A percentile compares a stretch with the other conserved stretches of the same genome.
phyloP scores from a whole-genome alignment of 2,329 filamentous ascomycete genomes.

The Achaetomium macrosporum region DNA sequence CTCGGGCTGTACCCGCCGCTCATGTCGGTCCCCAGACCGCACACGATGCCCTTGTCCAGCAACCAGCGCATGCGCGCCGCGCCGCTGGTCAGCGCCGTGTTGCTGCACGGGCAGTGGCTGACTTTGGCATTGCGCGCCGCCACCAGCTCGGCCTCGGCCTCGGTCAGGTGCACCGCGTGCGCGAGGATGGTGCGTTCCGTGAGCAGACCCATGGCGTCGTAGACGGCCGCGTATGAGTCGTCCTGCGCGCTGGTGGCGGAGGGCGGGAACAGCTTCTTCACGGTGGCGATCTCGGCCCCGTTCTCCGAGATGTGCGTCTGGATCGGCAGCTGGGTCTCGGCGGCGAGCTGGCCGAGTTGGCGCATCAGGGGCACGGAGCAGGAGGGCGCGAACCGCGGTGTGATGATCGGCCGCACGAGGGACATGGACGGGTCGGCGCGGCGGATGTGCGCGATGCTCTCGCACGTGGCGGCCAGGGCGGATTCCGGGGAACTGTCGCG shows the following conservation, averaged over 20 bases:
- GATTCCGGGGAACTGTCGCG: conserved; percentile 61
- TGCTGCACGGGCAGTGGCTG: conserved; percentile 82
- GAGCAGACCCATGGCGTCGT: conserved; percentile 67
- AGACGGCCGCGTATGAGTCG: conserved; percentile 66
- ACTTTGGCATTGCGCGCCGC: conserved; percentile 58
- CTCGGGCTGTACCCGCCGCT: conserved; percentile 79
- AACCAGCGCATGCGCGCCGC: conserved; percentile 69
- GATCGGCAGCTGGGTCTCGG: conserved; percentile 56
- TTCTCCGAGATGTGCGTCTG: conserved; percentile 95
- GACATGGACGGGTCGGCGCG: conserved; percentile 57
- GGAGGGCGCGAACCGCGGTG: conserved; percentile 61
- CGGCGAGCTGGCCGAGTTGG: conserved; percentile 59
- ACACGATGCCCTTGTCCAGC: conserved; percentile 65
- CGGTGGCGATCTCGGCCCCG: conserved; percentile 63
- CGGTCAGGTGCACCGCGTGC: conserved; percentile 71
- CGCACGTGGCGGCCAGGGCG: conserved; percentile 50
- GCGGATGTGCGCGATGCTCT: conserved; percentile 60
- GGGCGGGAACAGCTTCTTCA: conserved; percentile 62
- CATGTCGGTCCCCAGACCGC: conserved; percentile 88
- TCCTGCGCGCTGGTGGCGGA: conserved; percentile 7
- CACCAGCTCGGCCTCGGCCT: conserved; percentile 61
- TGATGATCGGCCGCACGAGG: conserved; percentile 74
- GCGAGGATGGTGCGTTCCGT: conserved; percentile 72
- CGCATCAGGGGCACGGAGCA: conserved; percentile 57
- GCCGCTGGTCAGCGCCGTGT: conserved; percentile 75